Evolutionary conservation across 2,329 filamentous ascomycete species (phyloP), one percentile per base, ranked within the genome.

Genomic region (Beauveria asiatica): DNA sequence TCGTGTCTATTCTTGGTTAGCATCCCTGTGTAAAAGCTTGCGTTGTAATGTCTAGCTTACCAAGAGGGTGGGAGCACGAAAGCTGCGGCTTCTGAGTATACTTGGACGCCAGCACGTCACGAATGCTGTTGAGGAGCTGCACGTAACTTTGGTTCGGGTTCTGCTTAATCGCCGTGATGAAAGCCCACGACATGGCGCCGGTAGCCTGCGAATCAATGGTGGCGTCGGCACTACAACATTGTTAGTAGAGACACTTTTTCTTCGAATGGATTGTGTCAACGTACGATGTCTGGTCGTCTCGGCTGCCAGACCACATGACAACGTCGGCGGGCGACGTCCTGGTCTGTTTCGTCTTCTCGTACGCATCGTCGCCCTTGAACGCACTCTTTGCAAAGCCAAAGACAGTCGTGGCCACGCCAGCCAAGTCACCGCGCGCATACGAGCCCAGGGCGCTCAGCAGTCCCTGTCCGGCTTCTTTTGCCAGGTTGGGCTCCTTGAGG

Each of bases 121-220:
- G 89, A 69, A 99, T 92, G 74, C 87, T 96, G 80, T 97, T 97
- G 66, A 99, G 82, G 61, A 99, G 79, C 78, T 97, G 87, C 55
- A 97, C 90, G 70, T 99, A 99, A 76, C 89, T 96, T 78, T 97
- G 94, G 72, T 96, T 88, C 1, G 91, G 91, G 70, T 96, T 96
- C 78, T 92, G 91, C 80, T 89, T 92, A 69, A 97, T 82, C 21
- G 92, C 88, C 1, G 83, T 86, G 73, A 99, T 94, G 73, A 99
- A 99, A 2, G 94, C 94, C 85, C 89, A 97, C 3, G 92, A 96
- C 94, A 99, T 97, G 73, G 94, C 94, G 59, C 94, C 94, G 0
- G 94, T 99, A 39, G 94, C 93, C 76, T 97, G 83, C 60, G 90
- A 86, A 48, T 82, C 84, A 66, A 97, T 97, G 30, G 86, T 89